Percentiles rank a stretch among this genome's conserved stretches.
phyloP scores from a whole-genome alignment of 164 flowering plant species.

The Kingdonia uniflora region DNA sequence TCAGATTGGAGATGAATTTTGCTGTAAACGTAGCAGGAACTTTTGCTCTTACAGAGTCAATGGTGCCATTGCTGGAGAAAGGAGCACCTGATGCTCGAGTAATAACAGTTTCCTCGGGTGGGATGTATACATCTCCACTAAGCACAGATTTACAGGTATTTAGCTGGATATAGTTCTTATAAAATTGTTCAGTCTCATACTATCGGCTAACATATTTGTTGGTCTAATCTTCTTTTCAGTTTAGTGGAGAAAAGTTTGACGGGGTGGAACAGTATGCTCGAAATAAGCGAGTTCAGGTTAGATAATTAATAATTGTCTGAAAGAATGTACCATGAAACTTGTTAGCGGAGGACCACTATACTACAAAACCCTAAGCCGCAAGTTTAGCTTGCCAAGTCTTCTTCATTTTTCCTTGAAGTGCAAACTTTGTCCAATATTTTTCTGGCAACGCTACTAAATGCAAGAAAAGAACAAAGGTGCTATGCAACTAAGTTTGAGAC shows the following conservation, averaged over 20 bases:
- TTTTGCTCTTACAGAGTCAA: constrained; percentile 56
- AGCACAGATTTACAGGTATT: constrained; percentile 69
- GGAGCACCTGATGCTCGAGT: constrained; percentile 91
- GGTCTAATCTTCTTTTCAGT: constrained; percentile 34
- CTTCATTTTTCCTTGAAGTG: too few species aligned
- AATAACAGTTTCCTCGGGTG: constrained; percentile 89
- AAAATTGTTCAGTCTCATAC: background rate
- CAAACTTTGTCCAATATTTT: too few species aligned
- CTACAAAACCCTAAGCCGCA: too few species aligned
- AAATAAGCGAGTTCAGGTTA: constrained; percentile 91
- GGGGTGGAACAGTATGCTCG: constrained; percentile 76
- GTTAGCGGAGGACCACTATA: too few species aligned
- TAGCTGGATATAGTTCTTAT: background rate
- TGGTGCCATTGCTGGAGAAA: constrained; percentile 81
- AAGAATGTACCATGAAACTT: too few species aligned
- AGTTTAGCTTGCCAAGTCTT: too few species aligned
- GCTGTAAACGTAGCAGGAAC: constrained; percentile 88
- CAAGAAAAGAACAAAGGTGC: too few species aligned
- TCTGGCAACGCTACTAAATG: too few species aligned
- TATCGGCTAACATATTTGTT: background rate
- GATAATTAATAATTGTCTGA: constrained; percentile 4
- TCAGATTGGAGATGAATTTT: constrained; percentile 79
- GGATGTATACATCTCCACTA: constrained; percentile 77
- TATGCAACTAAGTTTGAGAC: too few species aligned
- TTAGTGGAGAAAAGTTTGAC: constrained; percentile 42